These are phyloP conservation scores for Scheffersomyces coipomensis DNA, from an alignment of 805 yeast genomes.

Conservation along the genomic window DNA sequence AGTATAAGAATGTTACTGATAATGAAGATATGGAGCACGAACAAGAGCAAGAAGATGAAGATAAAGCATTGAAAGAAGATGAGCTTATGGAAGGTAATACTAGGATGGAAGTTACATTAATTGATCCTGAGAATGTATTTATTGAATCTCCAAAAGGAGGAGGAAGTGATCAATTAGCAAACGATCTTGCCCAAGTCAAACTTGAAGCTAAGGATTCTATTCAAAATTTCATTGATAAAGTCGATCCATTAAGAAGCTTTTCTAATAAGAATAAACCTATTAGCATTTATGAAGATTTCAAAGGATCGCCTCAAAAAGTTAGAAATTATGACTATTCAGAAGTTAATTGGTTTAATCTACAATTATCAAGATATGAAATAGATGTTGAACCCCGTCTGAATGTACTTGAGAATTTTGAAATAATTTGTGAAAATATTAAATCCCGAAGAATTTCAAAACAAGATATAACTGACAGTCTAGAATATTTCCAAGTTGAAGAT, in stretches of 20 bases:
- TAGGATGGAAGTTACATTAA: no score
- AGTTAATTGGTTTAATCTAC: slow-evolving; percentile 40
- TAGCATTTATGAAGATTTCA: slow-evolving; percentile 39
- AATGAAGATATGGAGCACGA: background rate
- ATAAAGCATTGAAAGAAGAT: slow-evolving; percentile 19
- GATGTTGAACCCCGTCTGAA: background rate
- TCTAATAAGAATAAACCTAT: slow-evolving; percentile 35
- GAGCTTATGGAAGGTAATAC: background rate
- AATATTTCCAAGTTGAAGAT: slow-evolving; percentile 16
- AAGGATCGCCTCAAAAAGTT: slow-evolving; percentile 36
- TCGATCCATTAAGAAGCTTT: slow-evolving; percentile 40
- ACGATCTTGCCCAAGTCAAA: slow-evolving; percentile 30
- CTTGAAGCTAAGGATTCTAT: slow-evolving; percentile 18
- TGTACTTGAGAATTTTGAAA: background rate
- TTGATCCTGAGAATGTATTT: slow-evolving; percentile 1
- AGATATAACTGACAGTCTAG: slow-evolving; percentile 3
- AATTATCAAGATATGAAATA: slow-evolving; percentile 19
- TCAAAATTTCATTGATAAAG: slow-evolving; percentile 35
- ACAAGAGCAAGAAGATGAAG: slow-evolving; percentile 7
- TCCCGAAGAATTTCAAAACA: background rate
- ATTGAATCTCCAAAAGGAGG: slow-evolving; percentile 1
- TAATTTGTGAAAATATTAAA: background rate
- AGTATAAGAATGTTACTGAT: background rate
- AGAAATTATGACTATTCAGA: slow-evolving; percentile 30
- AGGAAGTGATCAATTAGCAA: slow-evolving; percentile 5